Base-by-base conservation (phyloP, 208 protist genomes). In the Crithidia brevicula region DNA sequence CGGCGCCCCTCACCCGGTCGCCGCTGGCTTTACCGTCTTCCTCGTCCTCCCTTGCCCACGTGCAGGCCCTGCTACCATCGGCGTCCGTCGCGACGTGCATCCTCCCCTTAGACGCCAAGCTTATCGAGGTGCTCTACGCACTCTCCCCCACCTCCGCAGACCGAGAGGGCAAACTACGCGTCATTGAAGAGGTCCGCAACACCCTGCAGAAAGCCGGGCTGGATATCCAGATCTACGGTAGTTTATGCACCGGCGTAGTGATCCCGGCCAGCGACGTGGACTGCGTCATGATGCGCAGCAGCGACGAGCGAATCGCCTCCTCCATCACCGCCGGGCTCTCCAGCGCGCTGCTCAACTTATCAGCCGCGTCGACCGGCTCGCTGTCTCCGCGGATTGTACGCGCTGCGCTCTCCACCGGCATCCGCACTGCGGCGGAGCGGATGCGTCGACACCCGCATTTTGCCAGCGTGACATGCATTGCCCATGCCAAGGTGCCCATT, bases 231-330 rank as follows among this genome's bases (percentile, higher is more conserved):
- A 62, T 92, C 1, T 96, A 91, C 74, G 91, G 91, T 16, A 96
- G 91, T 53, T 67, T 88, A 49, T 59, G 62, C 51, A 96, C 91
- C 0, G 91, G 91, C 4, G 54, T 94, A 0, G 57, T 77, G 8
- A 92, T 86, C 47, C 86, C 89, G 10, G 77, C 67, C n/a, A 96
- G 91, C 65, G 91, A 96, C 53, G 72, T 96, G 20, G 91, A 96
- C 74, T 91, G 84, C 57, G 82, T 90, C 30, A 80, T 91, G 23
- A 38, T 80, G 30, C 61, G 79, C 20, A 64, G 70, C 31, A 56
- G 47, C 22, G 31, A 75, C 49, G 8, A 33, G 1, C 6, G 46
- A 0, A 43, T 50, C 40, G 25, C 70, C 1, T 25, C 51, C 20
- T n/a, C 27, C 40, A 67, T 79, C 50, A 46, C 62, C 23, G 25